Conservation (phyloP, 495 filamentous ascomycete genomes). For the Aspergillus bertholletiae region DNA sequence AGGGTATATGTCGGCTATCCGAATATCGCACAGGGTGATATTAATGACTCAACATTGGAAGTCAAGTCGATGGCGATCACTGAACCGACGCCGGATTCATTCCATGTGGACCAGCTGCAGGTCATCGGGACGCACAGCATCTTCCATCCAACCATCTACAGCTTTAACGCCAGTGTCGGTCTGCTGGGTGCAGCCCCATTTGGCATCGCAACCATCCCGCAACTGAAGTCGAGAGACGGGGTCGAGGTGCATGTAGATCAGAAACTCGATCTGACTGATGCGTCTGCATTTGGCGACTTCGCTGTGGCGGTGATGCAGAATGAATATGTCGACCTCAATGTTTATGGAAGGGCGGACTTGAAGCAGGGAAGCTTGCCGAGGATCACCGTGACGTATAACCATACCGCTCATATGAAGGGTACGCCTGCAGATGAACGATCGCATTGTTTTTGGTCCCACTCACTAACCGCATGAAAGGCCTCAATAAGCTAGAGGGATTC, state of each 20-base stretch:
- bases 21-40: conserved; percentile 64
- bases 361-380: conserved; percentile 48
- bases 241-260: conserved; percentile 51
- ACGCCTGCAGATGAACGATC: conserved; percentile 11
- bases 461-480: conserved; percentile 32
- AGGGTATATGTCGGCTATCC: conserved; percentile 74
- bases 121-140: conserved; percentile 42
- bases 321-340: conserved; percentile 55
- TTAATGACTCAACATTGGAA: conserved; percentile 60
- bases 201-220: conserved; percentile 53
- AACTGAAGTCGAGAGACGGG: conserved; percentile 53
- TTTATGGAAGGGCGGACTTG: conserved; percentile 54
- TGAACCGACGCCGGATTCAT: conserved; percentile 52
- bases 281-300: conserved; percentile 55
- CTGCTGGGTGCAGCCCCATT: conserved; percentile 51
- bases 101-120: conserved; percentile 52
- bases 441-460: neutral
- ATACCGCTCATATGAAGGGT: conserved; percentile 57
- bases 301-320: conserved; percentile 49
- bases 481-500: conserved; percentile 60
- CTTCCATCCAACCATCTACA: conserved; percentile 54
- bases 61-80: conserved; percentile 56
- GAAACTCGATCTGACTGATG: conserved; percentile 46
- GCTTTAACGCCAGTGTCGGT: conserved; percentile 50
- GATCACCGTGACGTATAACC: conserved; percentile 51